Base-by-base conservation (phyloP, 2,329 filamentous ascomycete genomes). In the Fusarium sp. region DNA sequence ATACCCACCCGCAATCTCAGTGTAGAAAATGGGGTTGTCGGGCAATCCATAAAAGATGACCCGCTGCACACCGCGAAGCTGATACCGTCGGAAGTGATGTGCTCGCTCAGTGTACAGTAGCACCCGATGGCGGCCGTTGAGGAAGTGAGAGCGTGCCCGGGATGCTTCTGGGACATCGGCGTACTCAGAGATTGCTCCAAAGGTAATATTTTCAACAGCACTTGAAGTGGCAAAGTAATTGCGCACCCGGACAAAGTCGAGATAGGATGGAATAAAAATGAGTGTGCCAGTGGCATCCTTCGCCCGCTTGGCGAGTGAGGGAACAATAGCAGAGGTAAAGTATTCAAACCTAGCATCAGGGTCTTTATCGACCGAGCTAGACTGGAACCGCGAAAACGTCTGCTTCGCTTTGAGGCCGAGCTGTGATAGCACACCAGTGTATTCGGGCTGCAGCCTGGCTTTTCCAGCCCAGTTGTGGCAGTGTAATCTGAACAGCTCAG, bases 71-170 rank as follows among this genome's bases (percentile, higher is more conserved):
- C 95, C 95, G 32, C 87, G 84, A 49, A 99, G 82, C 65, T 86
- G 84, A 72, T 95, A 93, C n/a, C 95, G 84, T 45, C 92, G 87
- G 81, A 98, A 98, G 76, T 99, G 95, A 76, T 99, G 95, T n/a
- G 93, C 91, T 56, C 95, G 88, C 74, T 96, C 94, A 2, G 93
- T 96, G 77, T 98, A 99, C 14, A 99, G 80, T 35, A 99, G 77
- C 15, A 98, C 84, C 17, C 87, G 87, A 72, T 97, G 91, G 14
- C 93, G 84, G 6, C 93, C 95, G 35, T 81, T 90, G 63, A 92
- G 79, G 76, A 99, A 98, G 73, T 97, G 91, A 11, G 91, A 93
- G 21, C 94, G 84, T 9, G 94, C 92, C 35, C 94, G 87, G 37
- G 92, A 89, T 27, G 93, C 89, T 63, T 96, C 92, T 8, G 88